Conservation (phyloP, 1,139 yeast species). For the Saccharomyces pastorianus region DNA sequence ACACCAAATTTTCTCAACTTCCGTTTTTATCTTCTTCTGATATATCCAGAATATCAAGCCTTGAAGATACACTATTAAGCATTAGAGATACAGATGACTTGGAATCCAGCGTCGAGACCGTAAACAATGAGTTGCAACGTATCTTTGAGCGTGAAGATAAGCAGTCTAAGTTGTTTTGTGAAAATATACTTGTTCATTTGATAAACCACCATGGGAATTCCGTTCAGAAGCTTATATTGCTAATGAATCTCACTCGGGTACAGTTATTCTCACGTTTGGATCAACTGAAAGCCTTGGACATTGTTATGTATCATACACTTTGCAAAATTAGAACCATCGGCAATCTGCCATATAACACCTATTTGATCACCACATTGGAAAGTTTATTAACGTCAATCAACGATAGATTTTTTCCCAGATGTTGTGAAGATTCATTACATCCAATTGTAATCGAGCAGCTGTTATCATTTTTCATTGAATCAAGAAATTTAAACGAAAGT, state of each 20-base stretch:
- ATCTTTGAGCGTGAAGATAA: background rate
- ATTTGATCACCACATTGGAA: background rate
- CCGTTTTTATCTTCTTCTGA: background rate
- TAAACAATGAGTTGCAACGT: background rate
- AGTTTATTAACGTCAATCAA: constrained; percentile 7
- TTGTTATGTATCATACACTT: background rate
- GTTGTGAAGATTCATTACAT: constrained; percentile 9
- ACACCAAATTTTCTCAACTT: background rate
- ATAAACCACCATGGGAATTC: background rate
- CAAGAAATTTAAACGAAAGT: constrained; percentile 10
- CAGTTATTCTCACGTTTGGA: background rate
- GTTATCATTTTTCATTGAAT: constrained; percentile 8
- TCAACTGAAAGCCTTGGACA: background rate
- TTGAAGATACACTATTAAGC: background rate
- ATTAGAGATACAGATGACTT: background rate
- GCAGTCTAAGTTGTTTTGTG: background rate
- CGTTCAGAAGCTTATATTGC: background rate
- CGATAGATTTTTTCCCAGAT: constrained; percentile 9
- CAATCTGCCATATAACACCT: background rate
- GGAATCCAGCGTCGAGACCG: background rate
- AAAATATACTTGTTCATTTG: background rate
- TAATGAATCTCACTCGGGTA: background rate
- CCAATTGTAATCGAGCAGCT: constrained; percentile 11
- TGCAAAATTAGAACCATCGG: background rate
- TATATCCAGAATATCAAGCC: background rate